Base-by-base conservation (phyloP, 108 stramenopile genomes). In the Nannochloropsis salina region DNA sequence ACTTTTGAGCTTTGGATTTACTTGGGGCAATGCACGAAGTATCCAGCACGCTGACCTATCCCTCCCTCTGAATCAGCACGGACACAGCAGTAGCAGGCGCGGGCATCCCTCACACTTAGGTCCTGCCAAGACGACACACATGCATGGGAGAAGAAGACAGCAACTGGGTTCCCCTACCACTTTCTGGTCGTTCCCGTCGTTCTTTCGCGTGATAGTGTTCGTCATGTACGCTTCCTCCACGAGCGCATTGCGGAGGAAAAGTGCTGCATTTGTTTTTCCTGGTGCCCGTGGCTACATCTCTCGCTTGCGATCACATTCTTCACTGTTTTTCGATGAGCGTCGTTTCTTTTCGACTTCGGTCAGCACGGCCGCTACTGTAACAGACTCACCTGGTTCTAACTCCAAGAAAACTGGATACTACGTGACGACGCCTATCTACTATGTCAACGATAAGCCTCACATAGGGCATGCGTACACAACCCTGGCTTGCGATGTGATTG, bases 381-480 rank as follows among this genome's bases (percentile, higher is more conserved):
- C 0, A 31, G 31, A 31, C 31, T 31, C 31, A 31, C 31, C 4
- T 81, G 81, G 85, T 81, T 11, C 81, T 9, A 40, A 6, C 22
- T n/a, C 21, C 6, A 41, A 81, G 40, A 87, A 8, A 18, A 81
- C 21, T 40, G 40, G 41, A 15, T 88, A 45, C 84, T 88, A 88
- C 84, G 51, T 99, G 81, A 97, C 98, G 47, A 98, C 98, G 6
- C 97, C 98, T 18, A 99, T 99, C 85, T 98, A 96, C 88, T 99
- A 99, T 90, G 97, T 98, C 61, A 99, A 98, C 88, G 98, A 96
- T 87, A 94, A 95, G 89, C 99, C 97, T 31, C 99, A 98, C 92
- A 96, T 99, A 80, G 99, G 99, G 47, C 99, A 99, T 91, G 97
- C 97, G 21, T 99, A 98, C 94, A 98, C 97, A 31, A 94, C 94